Evolutionary conservation across 1,284 basidiomycete genomes (phyloP), one percentile per base, ranked within the genome.

Genomic region (Tausonia pullulans): DNA sequence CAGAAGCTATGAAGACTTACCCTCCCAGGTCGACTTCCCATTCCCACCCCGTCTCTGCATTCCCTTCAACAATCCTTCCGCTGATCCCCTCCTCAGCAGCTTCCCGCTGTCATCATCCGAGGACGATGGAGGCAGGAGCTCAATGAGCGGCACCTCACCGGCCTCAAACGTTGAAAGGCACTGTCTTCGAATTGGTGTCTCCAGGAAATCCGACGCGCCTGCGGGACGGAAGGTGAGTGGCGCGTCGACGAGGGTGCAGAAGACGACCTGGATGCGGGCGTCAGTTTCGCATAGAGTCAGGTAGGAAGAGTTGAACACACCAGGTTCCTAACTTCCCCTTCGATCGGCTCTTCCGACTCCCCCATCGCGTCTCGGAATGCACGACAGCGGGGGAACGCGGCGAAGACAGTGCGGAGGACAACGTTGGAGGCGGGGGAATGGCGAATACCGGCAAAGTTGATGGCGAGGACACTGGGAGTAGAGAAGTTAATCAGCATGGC

Each of bases 301-400:
- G 5, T 10, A n/a, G 63, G 39, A 56, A 14, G 16, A 27, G 41
- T 27, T 43, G 9, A 9, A 76, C 81, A 63, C 68, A 90, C 90
- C 76, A 90, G 81, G 73, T 93, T 93, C 58, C 86, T 77, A 71
- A 88, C 84, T 52, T 84, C 83, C 2, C 79, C 74, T 41, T 79
- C 73, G 51, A 83, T 79, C 40, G 80, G 78, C 0, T 76, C 67
- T 10, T 82, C 69, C 46, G 69, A 68, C 27, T 78, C 75, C 54
- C 68, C 69, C 13, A 83, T 72, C 9, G 79, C 76, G 74, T 95
- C 92, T 68, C 87, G 84, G 78, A 93, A 91, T 1, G 81, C 85
- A 27, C 90, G 83, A 72, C 92, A 96, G 69, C 83, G 81, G 1
- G 79, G 79, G 73, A 95, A 93, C 72, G 82, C 70, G 73, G 79